Conservation (phyloP, 23 red algal genomes). For the Gracilaria caudata region DNA sequence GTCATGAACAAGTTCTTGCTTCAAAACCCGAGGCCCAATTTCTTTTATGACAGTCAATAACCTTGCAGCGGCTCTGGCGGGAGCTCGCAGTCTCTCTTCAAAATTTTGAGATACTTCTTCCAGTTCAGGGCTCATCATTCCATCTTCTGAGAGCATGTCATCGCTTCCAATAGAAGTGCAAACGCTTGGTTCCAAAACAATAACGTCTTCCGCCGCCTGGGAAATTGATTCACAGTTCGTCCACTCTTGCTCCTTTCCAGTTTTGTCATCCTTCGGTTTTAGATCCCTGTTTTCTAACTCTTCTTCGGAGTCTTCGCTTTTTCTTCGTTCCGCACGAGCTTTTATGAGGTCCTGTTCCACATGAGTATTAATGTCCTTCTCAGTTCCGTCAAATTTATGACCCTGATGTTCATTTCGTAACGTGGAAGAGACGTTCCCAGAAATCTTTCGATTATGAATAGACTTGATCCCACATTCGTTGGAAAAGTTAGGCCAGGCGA, state of each 20-base stretch:
- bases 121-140: neutral
- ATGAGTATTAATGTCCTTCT: neutral
- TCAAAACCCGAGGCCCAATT: slow-evolving; percentile 36
- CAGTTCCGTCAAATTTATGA: neutral
- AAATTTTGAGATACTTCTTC: slow-evolving; percentile 22
- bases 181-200: slow-evolving; percentile 9
- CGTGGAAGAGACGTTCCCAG: neutral
- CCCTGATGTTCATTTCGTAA: neutral
- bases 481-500: neutral
- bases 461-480: neutral
- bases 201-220: neutral
- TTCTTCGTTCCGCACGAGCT: neutral
- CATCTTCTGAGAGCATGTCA: slow-evolving; percentile 2
- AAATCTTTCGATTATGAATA: neutral
- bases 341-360: neutral
- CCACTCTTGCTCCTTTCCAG: neutral
- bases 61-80: slow-evolving; percentile 7
- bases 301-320: neutral
- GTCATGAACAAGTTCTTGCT: slow-evolving; percentile 45
- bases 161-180: slow-evolving; percentile 14
- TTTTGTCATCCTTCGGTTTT: neutral
- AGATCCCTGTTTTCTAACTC: neutral
- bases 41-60: slow-evolving; percentile 20
- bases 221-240: neutral
- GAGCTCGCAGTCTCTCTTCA: slow-evolving; percentile 13